These are phyloP conservation scores for Ochetophila trinervis DNA, from an alignment of 306 rosid species.

Conservation along the genomic window DNA sequence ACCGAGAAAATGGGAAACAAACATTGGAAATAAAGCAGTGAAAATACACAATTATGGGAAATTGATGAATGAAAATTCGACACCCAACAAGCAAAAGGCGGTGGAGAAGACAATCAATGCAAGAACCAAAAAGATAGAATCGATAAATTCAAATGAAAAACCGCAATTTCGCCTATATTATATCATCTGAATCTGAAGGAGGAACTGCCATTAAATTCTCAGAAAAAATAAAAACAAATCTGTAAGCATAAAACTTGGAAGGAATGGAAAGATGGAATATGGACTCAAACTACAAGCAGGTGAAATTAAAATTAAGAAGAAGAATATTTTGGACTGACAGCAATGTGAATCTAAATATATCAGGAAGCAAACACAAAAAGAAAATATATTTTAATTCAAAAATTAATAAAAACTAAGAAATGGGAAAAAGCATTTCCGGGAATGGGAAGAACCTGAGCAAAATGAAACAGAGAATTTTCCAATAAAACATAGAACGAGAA, in stretches of 20 bases:
- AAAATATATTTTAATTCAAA: no score
- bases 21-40: neutral
- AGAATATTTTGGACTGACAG: neutral
- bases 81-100: neutral
- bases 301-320: neutral
- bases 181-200: conserved; percentile 25
- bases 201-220: conserved; percentile 7
- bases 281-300: neutral
- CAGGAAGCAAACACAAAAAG: neutral
- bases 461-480: conserved; percentile 10
- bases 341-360: neutral
- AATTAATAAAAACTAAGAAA: no score
- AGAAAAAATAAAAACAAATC: neutral
- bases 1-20: neutral
- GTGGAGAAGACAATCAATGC: conserved; percentile 1
- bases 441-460: neutral
- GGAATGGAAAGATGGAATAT: neutral
- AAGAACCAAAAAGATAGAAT: neutral
- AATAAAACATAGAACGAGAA: neutral
- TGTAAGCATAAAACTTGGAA: no score
- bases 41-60: neutral
- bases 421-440: neutral
- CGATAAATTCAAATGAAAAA: neutral
- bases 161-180: neutral
- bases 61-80: neutral